Evolutionary conservation across 352 stramenopile genomes (phyloP).

Genomic region (Lagenidium sp.): DNA sequence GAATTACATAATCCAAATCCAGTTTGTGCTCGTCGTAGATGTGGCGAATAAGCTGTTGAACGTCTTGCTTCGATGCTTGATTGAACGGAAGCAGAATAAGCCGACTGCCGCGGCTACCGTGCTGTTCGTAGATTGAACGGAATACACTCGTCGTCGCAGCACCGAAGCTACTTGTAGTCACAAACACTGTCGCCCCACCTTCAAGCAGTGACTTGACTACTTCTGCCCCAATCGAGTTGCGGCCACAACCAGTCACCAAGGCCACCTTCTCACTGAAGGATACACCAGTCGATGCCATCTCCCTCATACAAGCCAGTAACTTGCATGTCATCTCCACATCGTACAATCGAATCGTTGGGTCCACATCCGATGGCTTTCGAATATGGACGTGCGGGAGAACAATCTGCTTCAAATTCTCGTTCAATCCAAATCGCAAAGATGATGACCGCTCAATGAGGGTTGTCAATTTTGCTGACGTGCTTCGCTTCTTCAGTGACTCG

Average conservation of each 20-base stretch:
- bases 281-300: conserved; percentile 76
- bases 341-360: conserved; percentile 74
- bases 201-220: conserved; percentile 80
- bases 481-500: conserved; percentile 37
- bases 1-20: conserved; percentile 81
- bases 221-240: conserved; percentile 80
- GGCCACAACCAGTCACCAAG: conserved; percentile 77
- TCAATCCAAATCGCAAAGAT: conserved; percentile 31
- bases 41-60: conserved; percentile 57
- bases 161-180: conserved; percentile 77
- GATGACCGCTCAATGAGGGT: conserved; percentile 34
- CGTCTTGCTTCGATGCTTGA: conserved; percentile 73
- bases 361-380: conserved; percentile 58
- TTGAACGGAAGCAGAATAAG: conserved; percentile 83
- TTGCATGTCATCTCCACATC: conserved; percentile 75
- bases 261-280: conserved; percentile 83
- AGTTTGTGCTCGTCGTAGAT: conserved; percentile 79
- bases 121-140: conserved; percentile 77
- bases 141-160: conserved; percentile 45
- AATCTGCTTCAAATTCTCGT: conserved; percentile 61
- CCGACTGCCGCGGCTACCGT: conserved; percentile 69
- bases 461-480: conserved; percentile 9
- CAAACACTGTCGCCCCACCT: conserved; percentile 78
- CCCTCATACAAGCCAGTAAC: conserved; percentile 74
- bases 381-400: conserved; percentile 69